A percentile compares a stretch with the other conserved stretches of the same genome.
phyloP scores from a whole-genome alignment of 306 rosid genomes.

The Cucumis hystrix region DNA sequence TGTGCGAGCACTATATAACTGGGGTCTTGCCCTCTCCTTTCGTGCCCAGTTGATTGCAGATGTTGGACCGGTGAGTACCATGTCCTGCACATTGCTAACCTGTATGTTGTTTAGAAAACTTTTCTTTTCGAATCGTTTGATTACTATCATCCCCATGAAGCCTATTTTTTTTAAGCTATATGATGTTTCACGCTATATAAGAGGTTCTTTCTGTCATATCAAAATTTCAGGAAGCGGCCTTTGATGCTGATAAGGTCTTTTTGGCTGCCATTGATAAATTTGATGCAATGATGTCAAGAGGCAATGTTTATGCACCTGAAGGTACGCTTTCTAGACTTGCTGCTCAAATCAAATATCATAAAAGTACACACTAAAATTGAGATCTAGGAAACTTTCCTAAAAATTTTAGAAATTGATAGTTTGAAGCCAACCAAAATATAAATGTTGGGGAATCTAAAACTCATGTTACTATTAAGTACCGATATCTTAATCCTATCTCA shows the following conservation, averaged over 20 bases:
- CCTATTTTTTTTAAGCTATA: constrained; percentile 1
- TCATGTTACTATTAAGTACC: background rate
- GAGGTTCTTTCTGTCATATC: background rate
- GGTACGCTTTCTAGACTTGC: constrained; percentile 25
- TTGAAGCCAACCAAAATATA: background rate
- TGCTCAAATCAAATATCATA: background rate
- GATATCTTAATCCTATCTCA: no score
- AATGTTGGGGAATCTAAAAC: background rate
- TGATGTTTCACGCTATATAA: background rate
- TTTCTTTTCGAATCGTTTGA: background rate
- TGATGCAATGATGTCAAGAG: constrained; percentile 80
- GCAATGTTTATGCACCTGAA: constrained; percentile 77
- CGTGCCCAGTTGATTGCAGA: constrained; percentile 90
- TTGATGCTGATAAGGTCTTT: constrained; percentile 87
- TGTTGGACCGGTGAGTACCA: constrained; percentile 74
- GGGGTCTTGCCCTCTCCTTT: constrained; percentile 97
- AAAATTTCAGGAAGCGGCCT: constrained; percentile 57
- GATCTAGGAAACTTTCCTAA: background rate
- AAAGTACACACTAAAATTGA: background rate
- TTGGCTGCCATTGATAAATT: constrained; percentile 96
- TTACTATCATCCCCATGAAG: background rate
- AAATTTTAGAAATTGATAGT: background rate
- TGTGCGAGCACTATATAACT: constrained; percentile 73
- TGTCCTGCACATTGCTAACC: background rate
- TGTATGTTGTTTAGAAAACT: background rate